These are phyloP conservation scores for Neurospora sp. DNA, from an alignment of 2,329 filamentous ascomycete genomes.

Conservation along the genomic window DNA sequence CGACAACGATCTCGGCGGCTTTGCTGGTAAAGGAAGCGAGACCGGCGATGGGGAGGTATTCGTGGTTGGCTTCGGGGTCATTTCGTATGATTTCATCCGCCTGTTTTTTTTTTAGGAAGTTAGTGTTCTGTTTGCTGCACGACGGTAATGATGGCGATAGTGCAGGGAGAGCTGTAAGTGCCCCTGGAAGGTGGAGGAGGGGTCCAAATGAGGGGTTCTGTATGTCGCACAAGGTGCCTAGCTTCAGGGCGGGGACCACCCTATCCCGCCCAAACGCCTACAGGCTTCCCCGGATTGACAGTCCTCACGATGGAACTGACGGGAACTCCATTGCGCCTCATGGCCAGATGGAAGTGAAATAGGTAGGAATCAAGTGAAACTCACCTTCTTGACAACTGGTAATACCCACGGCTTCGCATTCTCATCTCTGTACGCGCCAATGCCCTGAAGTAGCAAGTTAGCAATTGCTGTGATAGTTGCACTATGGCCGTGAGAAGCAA, in stretches of 20 bases:
- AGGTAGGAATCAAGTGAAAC: not conserved
- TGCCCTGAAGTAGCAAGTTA: slow-evolving; percentile 34
- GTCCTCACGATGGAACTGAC: not conserved
- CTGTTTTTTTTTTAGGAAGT: slow-evolving; percentile 34
- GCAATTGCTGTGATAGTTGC: not conserved
- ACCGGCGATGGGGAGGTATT: slow-evolving; percentile 95
- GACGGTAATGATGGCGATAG: not conserved
- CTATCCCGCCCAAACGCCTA: not conserved
- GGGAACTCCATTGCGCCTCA: not conserved
- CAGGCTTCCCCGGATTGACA: not conserved
- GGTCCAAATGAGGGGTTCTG: not conserved
- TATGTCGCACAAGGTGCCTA: not conserved
- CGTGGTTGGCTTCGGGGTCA: slow-evolving; percentile 89
- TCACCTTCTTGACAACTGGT: slow-evolving; percentile 91
- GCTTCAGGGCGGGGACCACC: not conserved
- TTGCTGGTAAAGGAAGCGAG: slow-evolving; percentile 77
- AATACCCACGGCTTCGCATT: slow-evolving; percentile 96
- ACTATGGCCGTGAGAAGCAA: slow-evolving; percentile 6
- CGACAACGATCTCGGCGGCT: slow-evolving; percentile 83
- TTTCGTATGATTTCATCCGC: slow-evolving; percentile 82
- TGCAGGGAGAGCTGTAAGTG: not conserved
- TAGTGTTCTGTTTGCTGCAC: not conserved
- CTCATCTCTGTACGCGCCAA: slow-evolving; percentile 92
- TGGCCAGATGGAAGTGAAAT: not conserved
- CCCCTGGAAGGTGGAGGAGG: not conserved